These are phyloP conservation scores for Allium sativum DNA, from an alignment of 106 monocot genomes.

Conservation along the genomic window DNA sequence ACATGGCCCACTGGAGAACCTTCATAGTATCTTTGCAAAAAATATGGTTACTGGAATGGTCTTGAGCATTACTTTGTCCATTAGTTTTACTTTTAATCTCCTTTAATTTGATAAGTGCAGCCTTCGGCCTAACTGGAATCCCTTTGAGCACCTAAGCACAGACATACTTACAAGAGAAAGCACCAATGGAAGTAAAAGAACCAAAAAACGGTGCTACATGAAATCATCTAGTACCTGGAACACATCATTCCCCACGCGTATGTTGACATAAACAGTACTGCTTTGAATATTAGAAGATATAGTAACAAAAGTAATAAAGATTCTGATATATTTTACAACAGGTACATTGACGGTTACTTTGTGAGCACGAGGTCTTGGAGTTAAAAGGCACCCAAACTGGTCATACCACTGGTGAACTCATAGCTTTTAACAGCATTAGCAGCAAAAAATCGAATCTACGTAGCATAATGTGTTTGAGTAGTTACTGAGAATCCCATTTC, in stretches of 20 bases:
- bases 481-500: not conserved
- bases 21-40: constrained; percentile 79
- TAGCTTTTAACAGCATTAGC: constrained; percentile 97
- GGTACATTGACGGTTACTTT: constrained; percentile 40
- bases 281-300: constrained; percentile 31
- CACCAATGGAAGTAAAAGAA: not conserved
- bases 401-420: constrained; percentile 88
- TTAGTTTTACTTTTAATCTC: constrained; percentile 91
- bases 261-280: constrained; percentile 84
- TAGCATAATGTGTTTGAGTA: constrained; percentile 2
- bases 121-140: constrained; percentile 90
- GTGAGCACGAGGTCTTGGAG: constrained; percentile 90
- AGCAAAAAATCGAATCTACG: constrained; percentile 89
- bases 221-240: constrained; percentile 47
- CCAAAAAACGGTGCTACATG: not conserved
- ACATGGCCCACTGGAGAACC: constrained; percentile 79
- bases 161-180: constrained; percentile 1
- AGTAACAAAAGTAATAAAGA: not conserved
- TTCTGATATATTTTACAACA: not conserved
- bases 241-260: constrained; percentile 85
- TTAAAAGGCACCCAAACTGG: constrained; percentile 83
- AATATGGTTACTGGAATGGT: constrained; percentile 53
- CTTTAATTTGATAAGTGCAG: constrained; percentile 68
- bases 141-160: constrained; percentile 87
- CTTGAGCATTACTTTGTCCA: constrained; percentile 58